Conservation (phyloP, 768 basidiomycete genomes). For the Leucosporidium yakuticum region DNA sequence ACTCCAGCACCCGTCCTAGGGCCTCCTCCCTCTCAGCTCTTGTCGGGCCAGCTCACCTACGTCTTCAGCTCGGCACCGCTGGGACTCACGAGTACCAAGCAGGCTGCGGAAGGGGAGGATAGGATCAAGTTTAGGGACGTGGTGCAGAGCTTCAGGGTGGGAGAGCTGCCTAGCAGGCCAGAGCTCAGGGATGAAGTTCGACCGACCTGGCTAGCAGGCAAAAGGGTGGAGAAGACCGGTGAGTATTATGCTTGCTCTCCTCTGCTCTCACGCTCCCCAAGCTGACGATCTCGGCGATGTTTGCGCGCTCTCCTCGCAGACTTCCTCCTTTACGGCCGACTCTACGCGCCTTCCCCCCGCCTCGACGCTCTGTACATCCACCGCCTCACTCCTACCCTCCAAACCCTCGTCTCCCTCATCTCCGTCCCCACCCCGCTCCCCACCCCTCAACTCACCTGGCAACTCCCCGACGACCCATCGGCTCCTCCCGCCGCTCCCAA, state of each 20-base stretch:
- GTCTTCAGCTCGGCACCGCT: conserved; percentile 85
- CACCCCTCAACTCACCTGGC: conserved; percentile 24
- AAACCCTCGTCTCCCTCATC: conserved; percentile 76
- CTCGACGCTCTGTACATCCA: conserved; percentile 85
- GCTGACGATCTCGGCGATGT: not conserved
- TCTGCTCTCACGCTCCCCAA: not conserved
- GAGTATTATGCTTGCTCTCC: conserved; percentile 33
- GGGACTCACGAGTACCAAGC: conserved; percentile 42
- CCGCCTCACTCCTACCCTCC: conserved; percentile 68
- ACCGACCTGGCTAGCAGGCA: conserved; percentile 62
- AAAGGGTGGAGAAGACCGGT: conserved; percentile 72
- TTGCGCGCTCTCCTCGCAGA: conserved; percentile 49
- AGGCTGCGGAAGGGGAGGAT: conserved; percentile 56
- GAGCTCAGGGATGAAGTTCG: conserved; percentile 65
- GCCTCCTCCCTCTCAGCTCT: conserved; percentile 52
- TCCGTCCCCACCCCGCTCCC: conserved; percentile 51
- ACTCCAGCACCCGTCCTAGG: conserved; percentile 24
- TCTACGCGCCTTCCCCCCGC: conserved; percentile 80
- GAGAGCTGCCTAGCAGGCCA: conserved; percentile 71
- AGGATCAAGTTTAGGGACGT: conserved; percentile 79
- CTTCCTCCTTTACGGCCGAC: conserved; percentile 85
- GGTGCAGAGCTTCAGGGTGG: conserved; percentile 79
- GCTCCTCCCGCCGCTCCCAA: conserved; percentile 43
- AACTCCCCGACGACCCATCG: conserved; percentile 39
- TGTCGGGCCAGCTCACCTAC: conserved; percentile 88